Percentiles rank a stretch among this genome's conserved stretches.
Conservation (phyloP, 805 yeast genomes). For the Nakazawaea ernobii region DNA sequence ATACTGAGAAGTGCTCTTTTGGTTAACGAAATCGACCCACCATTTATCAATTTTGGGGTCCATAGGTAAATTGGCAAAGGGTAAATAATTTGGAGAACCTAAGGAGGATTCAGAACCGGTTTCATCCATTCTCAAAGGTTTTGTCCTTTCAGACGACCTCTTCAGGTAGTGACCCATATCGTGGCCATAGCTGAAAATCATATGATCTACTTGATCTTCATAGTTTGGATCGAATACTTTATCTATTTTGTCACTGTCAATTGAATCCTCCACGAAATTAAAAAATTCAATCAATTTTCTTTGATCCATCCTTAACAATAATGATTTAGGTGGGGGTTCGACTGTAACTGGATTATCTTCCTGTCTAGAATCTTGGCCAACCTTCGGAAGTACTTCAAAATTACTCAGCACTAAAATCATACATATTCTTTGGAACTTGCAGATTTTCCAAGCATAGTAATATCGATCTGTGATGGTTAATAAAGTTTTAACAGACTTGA, state of each 20-base stretch:
- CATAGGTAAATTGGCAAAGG: not conserved
- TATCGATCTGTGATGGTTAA: slow-evolving; percentile 50
- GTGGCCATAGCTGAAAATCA: not conserved
- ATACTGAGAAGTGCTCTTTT: not conserved
- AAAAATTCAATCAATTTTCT: not conserved
- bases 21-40: not conserved
- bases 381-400: not conserved
- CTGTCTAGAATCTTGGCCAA: no score
- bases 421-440: slow-evolving; percentile 44
- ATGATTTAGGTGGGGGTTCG: slow-evolving; percentile 1
- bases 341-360: not conserved
- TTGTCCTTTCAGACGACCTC: slow-evolving; percentile 1
- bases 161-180: not conserved
- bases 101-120: not conserved
- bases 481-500: slow-evolving; percentile 13
- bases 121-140: not conserved
- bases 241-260: not conserved
- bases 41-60: slow-evolving; percentile 4
- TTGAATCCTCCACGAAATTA: not conserved
- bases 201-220: not conserved
- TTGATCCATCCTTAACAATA: not conserved
- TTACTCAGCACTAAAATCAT: slow-evolving; percentile 15
- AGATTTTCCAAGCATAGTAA: slow-evolving; percentile 63
- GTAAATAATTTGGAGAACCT: not conserved
- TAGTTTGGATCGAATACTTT: not conserved